These are phyloP conservation scores for Scalesia atractyloides DNA, from an alignment of 129 eudicot genomes.

Conservation along the genomic window DNA sequence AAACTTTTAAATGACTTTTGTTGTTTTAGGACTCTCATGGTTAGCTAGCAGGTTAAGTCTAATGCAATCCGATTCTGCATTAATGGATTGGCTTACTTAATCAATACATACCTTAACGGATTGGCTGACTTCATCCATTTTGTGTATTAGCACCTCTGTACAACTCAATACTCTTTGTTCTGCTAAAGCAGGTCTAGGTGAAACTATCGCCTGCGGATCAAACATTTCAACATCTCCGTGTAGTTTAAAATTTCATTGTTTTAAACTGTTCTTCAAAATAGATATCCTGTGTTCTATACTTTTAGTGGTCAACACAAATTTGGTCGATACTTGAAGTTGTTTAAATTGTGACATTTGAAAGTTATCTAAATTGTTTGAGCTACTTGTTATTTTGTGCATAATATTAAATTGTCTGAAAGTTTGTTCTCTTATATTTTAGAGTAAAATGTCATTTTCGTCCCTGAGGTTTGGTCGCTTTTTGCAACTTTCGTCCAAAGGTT, in stretches of 20 bases:
- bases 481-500: too few species aligned
- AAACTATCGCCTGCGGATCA: constrained; percentile 37
- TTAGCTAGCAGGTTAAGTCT: background rate
- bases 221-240: background rate
- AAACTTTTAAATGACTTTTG: background rate
- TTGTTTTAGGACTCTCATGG: background rate
- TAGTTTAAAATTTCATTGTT: background rate
- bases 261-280: background rate
- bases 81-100: too few species aligned
- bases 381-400: constrained; percentile 2
- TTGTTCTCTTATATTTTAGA: background rate
- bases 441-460: too few species aligned
- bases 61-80: background rate
- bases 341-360: background rate
- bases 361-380: constrained; percentile 1
- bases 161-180: constrained; percentile 48
- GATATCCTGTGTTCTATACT: background rate
- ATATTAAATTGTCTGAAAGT: background rate
- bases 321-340: background rate
- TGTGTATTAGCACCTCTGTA: constrained; percentile 56
- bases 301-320: background rate
- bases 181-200: constrained; percentile 36
- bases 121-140: constrained; percentile 65
- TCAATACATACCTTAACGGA: constrained; percentile 54
- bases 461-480: too few species aligned